Evolutionary conservation across 352 stramenopile genomes (phyloP), one percentile per base, ranked within the genome.

Genomic region (Peronospora belbahrii): DNA sequence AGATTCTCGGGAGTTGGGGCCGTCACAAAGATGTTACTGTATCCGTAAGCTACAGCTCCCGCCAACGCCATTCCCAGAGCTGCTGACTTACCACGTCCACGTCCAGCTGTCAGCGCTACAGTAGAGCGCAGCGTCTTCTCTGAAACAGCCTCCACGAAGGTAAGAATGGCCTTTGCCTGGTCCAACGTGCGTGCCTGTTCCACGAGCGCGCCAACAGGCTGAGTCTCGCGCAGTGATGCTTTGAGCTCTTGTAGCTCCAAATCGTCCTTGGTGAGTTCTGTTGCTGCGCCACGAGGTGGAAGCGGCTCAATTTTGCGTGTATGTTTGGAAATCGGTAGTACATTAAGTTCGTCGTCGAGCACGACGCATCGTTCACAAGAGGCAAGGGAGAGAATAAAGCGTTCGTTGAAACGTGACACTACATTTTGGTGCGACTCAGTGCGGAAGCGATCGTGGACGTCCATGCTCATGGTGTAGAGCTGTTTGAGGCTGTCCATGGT

Each of bases 401-500:
- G 88, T 75, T 99, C 96, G 70, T 99, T 99, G 65, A 99, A 99
- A 35, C 97, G 78, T 38, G 96, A 94, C 35, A 98, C 88, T 2
- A 99, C 76, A 63, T 98, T 92, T 58, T 94, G 73, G 63, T 97
- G 86, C 23, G 86, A 92, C 62, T 95, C 84, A 27, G 87, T 96
- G 48, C 87, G 81, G 67, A 95, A 96, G 34, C 84, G 80, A 51
- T 77, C 58, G 62, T 96, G 87, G 38, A 95, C 84, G 52, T 96
- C 86, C 97, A 99, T 99, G 53, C 81, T 94, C 95, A 99, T 98
- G 43, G 90, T 95, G 71, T 99, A 99, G 22, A 99, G 81, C 71
- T 99, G 94, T 65, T 97, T 97, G 34, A 99, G 83, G 42, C 83
- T 97, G 45, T 95, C 94, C 72, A 99, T 97, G n/a, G 90, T 98